Percentiles rank a stretch among this genome's conserved stretches.
phyloP scores from a whole-genome alignment of 805 yeast species.

The Ogataea kodamae region DNA sequence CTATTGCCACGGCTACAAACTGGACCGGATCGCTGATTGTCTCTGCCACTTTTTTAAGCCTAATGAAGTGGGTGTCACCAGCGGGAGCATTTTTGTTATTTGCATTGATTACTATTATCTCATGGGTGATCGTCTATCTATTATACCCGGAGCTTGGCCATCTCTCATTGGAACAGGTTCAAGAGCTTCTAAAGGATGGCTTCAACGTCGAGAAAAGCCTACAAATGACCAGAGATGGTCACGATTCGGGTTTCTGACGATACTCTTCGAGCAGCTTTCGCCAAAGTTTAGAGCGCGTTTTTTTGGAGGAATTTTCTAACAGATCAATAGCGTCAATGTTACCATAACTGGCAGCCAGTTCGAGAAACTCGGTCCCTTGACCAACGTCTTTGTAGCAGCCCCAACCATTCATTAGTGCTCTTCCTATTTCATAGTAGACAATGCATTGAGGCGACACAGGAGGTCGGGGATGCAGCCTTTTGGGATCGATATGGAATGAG shows the following conservation, averaged over 20 bases:
- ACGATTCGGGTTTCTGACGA: too few relatives aligned
- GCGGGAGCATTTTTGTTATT: slow-evolving; percentile 48
- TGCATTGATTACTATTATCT: slow-evolving; percentile 41
- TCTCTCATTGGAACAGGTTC: slow-evolving; percentile 51
- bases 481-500: slow-evolving; percentile 34
- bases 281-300: slow-evolving; percentile 3
- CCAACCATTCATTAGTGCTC: slow-evolving; percentile 52
- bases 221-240: slow-evolving; percentile 7
- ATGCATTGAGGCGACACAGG: slow-evolving; percentile 20
- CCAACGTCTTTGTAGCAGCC: slow-evolving; percentile 52
- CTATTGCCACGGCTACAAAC: slow-evolving; percentile 33
- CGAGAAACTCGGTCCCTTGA: slow-evolving; percentile 56
- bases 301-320: slow-evolving; percentile 37
- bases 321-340: slow-evolving; percentile 62
- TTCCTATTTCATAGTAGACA: slow-evolving; percentile 53
- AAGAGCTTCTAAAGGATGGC: slow-evolving; percentile 41
- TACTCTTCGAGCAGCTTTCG: slow-evolving; percentile 2
- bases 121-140: slow-evolving; percentile 44
- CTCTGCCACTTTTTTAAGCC: slow-evolving; percentile 49
- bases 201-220: slow-evolving; percentile 43
- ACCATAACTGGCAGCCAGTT: slow-evolving; percentile 65
- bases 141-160: slow-evolving; percentile 51
- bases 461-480: slow-evolving; percentile 21
- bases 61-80: slow-evolving; percentile 50
- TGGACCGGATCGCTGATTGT: slow-evolving; percentile 55